Conservation (phyloP, 2,329 filamentous ascomycete genomes). For the Pseudofabraea citricarpa region DNA sequence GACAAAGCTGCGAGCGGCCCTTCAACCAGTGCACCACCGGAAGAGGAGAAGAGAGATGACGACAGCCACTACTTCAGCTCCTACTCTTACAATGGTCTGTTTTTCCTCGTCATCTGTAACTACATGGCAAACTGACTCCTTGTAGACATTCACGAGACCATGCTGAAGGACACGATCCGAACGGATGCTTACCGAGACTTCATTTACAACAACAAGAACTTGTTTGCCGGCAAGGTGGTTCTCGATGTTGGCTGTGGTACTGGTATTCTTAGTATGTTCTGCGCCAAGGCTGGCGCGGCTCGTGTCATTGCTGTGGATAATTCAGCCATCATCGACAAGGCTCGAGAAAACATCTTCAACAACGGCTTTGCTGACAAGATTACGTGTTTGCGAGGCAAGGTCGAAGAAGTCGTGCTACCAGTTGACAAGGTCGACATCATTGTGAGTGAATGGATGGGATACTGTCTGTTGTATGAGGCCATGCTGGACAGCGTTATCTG, state of each 20-base stretch:
- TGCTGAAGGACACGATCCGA: slow-evolving; percentile 85
- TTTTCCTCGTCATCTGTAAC: slow-evolving; percentile 2
- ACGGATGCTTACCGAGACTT: slow-evolving; percentile 94
- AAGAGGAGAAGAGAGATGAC: slow-evolving; percentile 39
- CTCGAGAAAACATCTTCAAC: slow-evolving; percentile 75
- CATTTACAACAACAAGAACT: slow-evolving; percentile 83
- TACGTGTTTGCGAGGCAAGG: slow-evolving; percentile 75
- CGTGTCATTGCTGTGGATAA: slow-evolving; percentile 90
- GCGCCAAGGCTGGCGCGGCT: slow-evolving; percentile 80
- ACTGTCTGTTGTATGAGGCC: slow-evolving; percentile 86
- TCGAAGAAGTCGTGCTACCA: slow-evolving; percentile 79
- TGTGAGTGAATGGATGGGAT: slow-evolving; percentile 98
- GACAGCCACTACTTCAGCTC: slow-evolving; percentile 60
- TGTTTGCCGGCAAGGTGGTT: slow-evolving; percentile 82
- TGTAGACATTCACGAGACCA: slow-evolving; percentile 88
- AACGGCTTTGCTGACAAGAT: slow-evolving; percentile 73
- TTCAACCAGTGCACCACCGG: slow-evolving; percentile 44
- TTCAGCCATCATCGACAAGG: slow-evolving; percentile 83
- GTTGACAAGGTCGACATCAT: slow-evolving; percentile 87
- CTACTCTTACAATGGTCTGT: slow-evolving; percentile 60
- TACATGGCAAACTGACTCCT: slow-evolving; percentile 8
- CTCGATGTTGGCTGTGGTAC: slow-evolving; percentile 87
- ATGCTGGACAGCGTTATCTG: slow-evolving; percentile 93
- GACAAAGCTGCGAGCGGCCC: slow-evolving; percentile 33
- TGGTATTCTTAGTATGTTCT: slow-evolving; percentile 91